Evolutionary conservation across 2,329 filamentous ascomycete species (phyloP), one percentile per base, ranked within the genome.

Genomic region (Metarhizium robertsii): DNA sequence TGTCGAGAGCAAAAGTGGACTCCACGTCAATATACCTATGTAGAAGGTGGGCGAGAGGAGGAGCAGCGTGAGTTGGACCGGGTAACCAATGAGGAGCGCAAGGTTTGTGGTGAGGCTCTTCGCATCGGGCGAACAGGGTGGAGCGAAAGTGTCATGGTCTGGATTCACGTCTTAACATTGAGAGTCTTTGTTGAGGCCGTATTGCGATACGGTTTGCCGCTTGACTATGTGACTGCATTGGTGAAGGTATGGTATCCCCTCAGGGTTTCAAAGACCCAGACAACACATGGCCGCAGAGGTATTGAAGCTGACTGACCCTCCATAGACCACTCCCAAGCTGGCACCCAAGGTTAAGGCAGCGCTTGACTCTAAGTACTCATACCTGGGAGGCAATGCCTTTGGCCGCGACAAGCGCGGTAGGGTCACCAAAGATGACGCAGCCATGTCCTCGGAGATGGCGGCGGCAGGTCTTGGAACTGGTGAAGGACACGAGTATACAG

Each of bases 111-210:
- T 11, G 92, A 99, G 74, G 91, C 92, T 3, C 72, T 99, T 66
- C 82, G 91, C 61, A 79, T 96, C 64, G 90, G 87, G 14, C 80
- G 92, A 59, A 95, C 90, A n/a, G 91, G 90, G 16, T 99, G 94
- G 84, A 92, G 90, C 67, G 94, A 99, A 74, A 87, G 87, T 59
- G 90, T 96, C 61, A 96, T 96, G 90, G 87, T 92, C 54, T 96
- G 92, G 90, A 81, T 95, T 52, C 94, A 99, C 68, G 88, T 96
- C 32, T 78, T 97, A 66, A 88, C 92, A 6, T 74, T 99, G 65
- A 80, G 94, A 54, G 92, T 97, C 20, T 99, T 97, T 71, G 94
- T 99, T 20, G 94, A 99, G 79, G 96, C 92, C 5, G 94, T 99
- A n/a, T 76, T 99, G 67, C 84, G 94, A 61, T 99, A 99, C 67